These are phyloP conservation scores for Triticum timopheevii DNA, from an alignment of 176 grass and related monocot species.

Conservation along the genomic window DNA sequence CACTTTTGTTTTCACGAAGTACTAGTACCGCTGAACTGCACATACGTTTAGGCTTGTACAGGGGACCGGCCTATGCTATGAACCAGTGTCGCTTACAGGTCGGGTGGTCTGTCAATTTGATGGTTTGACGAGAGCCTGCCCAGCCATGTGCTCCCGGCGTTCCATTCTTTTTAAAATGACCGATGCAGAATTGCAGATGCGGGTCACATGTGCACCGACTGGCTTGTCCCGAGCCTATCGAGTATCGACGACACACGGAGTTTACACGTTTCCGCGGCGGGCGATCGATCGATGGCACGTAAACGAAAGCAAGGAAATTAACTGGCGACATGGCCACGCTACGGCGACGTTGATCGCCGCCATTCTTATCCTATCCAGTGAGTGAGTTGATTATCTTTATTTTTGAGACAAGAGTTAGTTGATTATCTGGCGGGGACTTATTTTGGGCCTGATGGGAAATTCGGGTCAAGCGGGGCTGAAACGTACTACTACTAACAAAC, in stretches of 20 bases:
- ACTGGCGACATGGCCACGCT: not conserved
- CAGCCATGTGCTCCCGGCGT: not conserved
- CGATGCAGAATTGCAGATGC: no score
- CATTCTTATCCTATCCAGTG: not conserved
- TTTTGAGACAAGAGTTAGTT: no score
- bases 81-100: not conserved
- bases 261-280: not conserved
- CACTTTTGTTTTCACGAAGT: no score
- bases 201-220: not conserved
- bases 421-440: no score
- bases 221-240: not conserved
- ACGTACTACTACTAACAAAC: not conserved
- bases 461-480: not conserved
- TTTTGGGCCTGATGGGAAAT: not conserved
- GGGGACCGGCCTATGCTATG: not conserved
- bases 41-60: no score
- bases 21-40: no score
- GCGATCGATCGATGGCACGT: not conserved
- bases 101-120: not conserved
- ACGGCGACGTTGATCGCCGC: not conserved
- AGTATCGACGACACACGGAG: not conserved
- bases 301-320: not conserved
- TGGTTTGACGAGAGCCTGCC: not conserved
- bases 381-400: not conserved
- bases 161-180: not conserved